Conservation (phyloP, 495 filamentous ascomycete genomes). For the Talaromyces trachyspermus region DNA sequence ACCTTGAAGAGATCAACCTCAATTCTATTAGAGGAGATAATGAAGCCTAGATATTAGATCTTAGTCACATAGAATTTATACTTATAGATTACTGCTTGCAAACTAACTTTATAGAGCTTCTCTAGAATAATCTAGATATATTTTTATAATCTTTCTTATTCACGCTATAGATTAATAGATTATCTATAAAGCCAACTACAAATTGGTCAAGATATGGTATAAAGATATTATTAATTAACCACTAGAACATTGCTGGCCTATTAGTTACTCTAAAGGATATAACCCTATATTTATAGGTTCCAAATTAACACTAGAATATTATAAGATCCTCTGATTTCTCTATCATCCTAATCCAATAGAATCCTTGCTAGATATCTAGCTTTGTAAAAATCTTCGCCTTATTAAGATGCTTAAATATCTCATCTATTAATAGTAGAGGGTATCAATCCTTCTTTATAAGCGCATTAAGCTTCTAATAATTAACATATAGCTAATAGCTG, state of each 20-base stretch:
- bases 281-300: constrained; percentile 23
- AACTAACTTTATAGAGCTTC: constrained; percentile 8
- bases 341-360: constrained; percentile 26
- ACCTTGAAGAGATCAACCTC: constrained; percentile 15
- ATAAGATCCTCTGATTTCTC: constrained; percentile 19
- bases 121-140: constrained; percentile 15
- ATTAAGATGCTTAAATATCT: constrained; percentile 25
- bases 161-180: constrained; percentile 28
- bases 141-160: constrained; percentile 16
- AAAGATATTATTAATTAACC: constrained; percentile 22
- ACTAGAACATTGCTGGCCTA: constrained; percentile 19
- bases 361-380: constrained; percentile 35
- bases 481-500: constrained; percentile 32
- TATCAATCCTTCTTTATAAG: constrained; percentile 37
- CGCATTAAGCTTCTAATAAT: constrained; percentile 37
- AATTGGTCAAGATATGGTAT: constrained; percentile 18
- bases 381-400: constrained; percentile 35
- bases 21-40: constrained; percentile 16
- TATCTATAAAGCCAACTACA: constrained; percentile 22
- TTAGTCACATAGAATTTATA: constrained; percentile 19
- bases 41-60: constrained; percentile 19
- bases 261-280: constrained; percentile 25
- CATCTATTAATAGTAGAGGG: constrained; percentile 37
- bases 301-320: constrained; percentile 20
- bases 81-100: constrained; percentile 18